Evolutionary conservation across 352 stramenopile genomes (phyloP).

Genomic region (Phytophthora pluvialis): DNA sequence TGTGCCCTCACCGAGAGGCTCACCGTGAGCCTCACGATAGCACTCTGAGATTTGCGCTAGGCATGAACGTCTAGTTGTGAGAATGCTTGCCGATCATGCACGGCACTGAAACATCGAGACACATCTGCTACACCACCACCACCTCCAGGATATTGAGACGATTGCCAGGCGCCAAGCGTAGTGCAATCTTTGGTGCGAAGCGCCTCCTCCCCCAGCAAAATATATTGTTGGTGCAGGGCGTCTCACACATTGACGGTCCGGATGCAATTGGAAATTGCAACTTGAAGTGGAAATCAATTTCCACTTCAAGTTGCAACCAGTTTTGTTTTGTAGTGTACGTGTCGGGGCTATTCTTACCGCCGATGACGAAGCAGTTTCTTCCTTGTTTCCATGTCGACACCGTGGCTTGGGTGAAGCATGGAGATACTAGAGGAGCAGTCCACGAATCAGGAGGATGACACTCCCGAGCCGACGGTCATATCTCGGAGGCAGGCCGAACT

Average conservation of each 20-base stretch:
- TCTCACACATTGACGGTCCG: too few species aligned
- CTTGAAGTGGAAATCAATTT: too few species aligned
- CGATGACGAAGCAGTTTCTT: conserved; percentile 17
- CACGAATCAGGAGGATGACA: conserved; percentile 19
- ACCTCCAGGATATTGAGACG: conserved; percentile 1
- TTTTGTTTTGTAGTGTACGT: too few species aligned
- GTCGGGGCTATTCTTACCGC: conserved; percentile 24
- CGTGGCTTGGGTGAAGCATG: conserved; percentile 20
- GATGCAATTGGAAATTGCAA: too few species aligned
- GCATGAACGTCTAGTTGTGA: conserved; percentile 8
- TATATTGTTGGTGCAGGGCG: too few species aligned
- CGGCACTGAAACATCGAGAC: not conserved
- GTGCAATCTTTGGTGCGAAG: too few species aligned
- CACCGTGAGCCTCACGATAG: too few species aligned
- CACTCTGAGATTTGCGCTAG: conserved; percentile 3
- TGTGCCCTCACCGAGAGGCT: too few species aligned
- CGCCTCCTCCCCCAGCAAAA: too few species aligned
- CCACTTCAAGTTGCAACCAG: too few species aligned
- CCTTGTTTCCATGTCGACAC: conserved; percentile 18
- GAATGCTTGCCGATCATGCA: not conserved
- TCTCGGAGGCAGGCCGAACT: conserved; percentile 41
- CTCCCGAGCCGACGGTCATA: conserved; percentile 20
- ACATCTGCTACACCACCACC: too few species aligned
- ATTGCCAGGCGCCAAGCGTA: too few species aligned
- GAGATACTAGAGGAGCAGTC: conserved; percentile 8